Evolutionary conservation across 1,139 yeast genomes (phyloP), one percentile per base, ranked within the genome.

Genomic region (Hansenula anomala): DNA sequence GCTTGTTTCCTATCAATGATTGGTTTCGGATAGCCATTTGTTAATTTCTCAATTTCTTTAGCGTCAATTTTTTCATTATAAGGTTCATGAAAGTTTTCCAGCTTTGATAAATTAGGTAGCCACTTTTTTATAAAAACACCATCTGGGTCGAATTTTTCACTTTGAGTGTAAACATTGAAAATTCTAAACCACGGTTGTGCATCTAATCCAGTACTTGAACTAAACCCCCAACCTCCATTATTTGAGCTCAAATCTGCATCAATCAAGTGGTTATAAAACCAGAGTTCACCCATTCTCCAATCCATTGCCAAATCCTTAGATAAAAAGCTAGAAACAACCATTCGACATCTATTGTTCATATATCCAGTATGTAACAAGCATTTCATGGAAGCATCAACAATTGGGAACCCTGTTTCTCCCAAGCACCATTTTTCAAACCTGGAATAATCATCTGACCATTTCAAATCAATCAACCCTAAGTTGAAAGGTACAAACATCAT

Each of bases 141-240:
- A 4, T 66, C 55, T 1, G 64, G 63, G 44, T 75, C 80, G 44
- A 67, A 74, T 45, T 66, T 69, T 44, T 66, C 68, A 25, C 75
- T 66, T 46, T 76, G 82, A 1, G 70, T 52, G 46, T 66, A 66
- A 17, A 80, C 78, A 48, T 76, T 75, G 54, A 76, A 71, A 16
- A 75, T 68, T 26, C 80, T 60, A 51, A 74, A 75, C 60, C 71
- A 74, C 2, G 81, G 80, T 49, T 75, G 80, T 2, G 76, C 72
- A 47, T 73, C 76, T 14, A 71, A 67, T 0, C 78, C 78, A 2
- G 71, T 69, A 40, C 75, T 65, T 4, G 77, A 65, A 37, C 71
- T 60, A 52, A 73, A 73, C 1, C 77, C 77, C 82, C 81, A 76
- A 2, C 81, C 81, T 4, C 76, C 78, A 38, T 69, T 66, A 50